Evolutionary conservation across 371 early-diverging fungal species (phyloP).

Genomic region (Syncephalastrum racemosum): DNA sequence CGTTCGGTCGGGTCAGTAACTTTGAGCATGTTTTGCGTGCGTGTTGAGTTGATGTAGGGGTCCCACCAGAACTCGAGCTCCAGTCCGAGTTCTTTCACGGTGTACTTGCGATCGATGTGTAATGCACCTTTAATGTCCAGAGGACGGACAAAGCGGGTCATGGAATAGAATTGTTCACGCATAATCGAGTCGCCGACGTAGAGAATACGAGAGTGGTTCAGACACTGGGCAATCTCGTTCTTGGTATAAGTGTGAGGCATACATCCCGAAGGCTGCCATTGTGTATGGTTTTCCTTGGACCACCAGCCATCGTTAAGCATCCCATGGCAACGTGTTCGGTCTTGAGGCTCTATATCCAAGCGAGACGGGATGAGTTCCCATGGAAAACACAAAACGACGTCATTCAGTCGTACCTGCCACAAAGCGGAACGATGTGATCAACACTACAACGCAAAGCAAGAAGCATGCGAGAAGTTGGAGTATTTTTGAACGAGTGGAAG

Average conservation of each 20-base stretch:
- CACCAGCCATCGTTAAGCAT: slow-evolving; percentile 53
- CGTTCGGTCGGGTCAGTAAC: slow-evolving; percentile 17
- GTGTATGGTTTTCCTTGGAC: slow-evolving; percentile 25
- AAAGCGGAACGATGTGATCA: not conserved
- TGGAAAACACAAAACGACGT: too few species aligned
- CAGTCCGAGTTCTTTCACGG: slow-evolving; percentile 28
- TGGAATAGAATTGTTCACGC: slow-evolving; percentile 59
- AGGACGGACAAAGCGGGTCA: slow-evolving; percentile 41
- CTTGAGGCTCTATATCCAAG: slow-evolving; percentile 14
- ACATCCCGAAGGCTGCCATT: slow-evolving; percentile 67
- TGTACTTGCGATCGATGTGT: slow-evolving; percentile 36
- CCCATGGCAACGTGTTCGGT: slow-evolving; percentile 34
- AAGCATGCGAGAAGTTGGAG: slow-evolving; percentile 15
- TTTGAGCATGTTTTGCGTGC: slow-evolving; percentile 31
- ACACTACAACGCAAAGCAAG: slow-evolving; percentile 12
- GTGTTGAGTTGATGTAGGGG: slow-evolving; percentile 58
- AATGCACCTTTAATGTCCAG: slow-evolving; percentile 28
- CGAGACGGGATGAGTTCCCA: too few species aligned
- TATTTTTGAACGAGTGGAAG: slow-evolving; percentile 19
- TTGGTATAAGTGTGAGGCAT: slow-evolving; percentile 53
- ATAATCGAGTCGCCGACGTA: slow-evolving; percentile 71
- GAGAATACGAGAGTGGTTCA: slow-evolving; percentile 41
- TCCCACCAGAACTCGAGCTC: slow-evolving; percentile 67
- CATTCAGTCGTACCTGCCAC: too few species aligned
- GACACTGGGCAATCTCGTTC: slow-evolving; percentile 44